These are phyloP conservation scores for Begonia loranthoides DNA, from an alignment of 306 rosid genomes.

Conservation along the genomic window DNA sequence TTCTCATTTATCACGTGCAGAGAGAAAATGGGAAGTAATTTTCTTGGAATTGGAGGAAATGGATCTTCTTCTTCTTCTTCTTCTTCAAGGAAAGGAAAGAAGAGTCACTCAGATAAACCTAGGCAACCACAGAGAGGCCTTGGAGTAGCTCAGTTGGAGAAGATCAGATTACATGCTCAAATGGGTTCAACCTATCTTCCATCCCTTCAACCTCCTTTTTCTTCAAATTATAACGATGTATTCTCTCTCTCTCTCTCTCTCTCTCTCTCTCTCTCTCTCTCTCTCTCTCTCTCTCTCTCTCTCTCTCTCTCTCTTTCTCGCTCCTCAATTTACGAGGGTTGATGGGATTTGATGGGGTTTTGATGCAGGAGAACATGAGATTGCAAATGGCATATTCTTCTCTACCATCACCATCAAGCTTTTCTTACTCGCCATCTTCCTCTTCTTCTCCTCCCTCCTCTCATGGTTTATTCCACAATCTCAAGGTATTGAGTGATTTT, in stretches of 20 bases:
- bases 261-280: too few relatives aligned
- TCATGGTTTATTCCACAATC: background rate
- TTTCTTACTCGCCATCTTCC: constrained; percentile 56
- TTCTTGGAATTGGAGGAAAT: constrained; percentile 64
- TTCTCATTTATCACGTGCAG: constrained; percentile 5
- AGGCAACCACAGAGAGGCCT: constrained; percentile 98
- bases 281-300: too few relatives aligned
- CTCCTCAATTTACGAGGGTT: too few relatives aligned
- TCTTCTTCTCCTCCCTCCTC: constrained; percentile 51
- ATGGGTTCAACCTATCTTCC: constrained; percentile 28
- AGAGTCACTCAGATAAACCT: constrained; percentile 68
- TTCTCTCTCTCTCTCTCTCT: constrained; percentile 1
- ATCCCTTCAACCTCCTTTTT: constrained; percentile 29
- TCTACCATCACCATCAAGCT: constrained; percentile 45
- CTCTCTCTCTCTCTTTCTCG: too few relatives aligned
- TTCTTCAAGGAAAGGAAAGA: constrained; percentile 65
- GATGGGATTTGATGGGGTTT: background rate
- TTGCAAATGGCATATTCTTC: constrained; percentile 55
- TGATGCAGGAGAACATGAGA: constrained; percentile 52
- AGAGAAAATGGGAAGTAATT: constrained; percentile 46
- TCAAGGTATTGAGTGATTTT: background rate
- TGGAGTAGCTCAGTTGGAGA: constrained; percentile 98
- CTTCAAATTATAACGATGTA: constrained; percentile 47
- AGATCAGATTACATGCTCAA: constrained; percentile 92
- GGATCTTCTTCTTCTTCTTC: constrained; percentile 15